Conservation (phyloP, 805 yeast genomes). For the Nakazawaea wyomingensis region DNA sequence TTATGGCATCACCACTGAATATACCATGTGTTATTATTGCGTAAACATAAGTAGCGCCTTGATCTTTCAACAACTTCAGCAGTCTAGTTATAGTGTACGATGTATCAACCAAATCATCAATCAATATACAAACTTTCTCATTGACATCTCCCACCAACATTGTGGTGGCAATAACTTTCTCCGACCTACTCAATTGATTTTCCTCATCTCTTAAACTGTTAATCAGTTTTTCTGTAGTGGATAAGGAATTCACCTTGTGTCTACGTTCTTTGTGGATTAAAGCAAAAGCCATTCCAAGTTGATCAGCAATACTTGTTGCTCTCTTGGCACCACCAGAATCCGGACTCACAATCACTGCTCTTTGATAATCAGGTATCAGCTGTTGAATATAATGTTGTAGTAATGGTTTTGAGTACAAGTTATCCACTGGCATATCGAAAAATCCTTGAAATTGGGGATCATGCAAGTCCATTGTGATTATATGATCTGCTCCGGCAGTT, state of each 20-base stretch:
- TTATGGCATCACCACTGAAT: conserved; percentile 86
- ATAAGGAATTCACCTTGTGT: conserved; percentile 32
- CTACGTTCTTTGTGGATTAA: conserved; percentile 92
- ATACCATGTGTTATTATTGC: conserved; percentile 92
- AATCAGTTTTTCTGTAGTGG: conserved; percentile 21
- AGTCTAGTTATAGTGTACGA: conserved; percentile 90
- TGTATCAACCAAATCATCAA: conserved; percentile 94
- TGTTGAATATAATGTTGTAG: conserved; percentile 79
- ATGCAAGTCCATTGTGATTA: conserved; percentile 96
- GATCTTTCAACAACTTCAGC: conserved; percentile 84
- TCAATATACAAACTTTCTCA: conserved; percentile 78
- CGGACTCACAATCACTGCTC: conserved; percentile 91
- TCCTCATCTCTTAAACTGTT: conserved; percentile 19
- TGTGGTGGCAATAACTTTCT: conserved; percentile 59
- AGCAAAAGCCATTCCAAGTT: conserved; percentile 84
- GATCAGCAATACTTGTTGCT: conserved; percentile 92
- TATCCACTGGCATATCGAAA: conserved; percentile 94
- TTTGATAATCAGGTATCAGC: conserved; percentile 70
- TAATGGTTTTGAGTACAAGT: conserved; percentile 82
- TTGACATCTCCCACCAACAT: conserved; percentile 96
- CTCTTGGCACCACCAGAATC: conserved; percentile 99
- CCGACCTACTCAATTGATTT: conserved; percentile 19
- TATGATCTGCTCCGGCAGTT: conserved; percentile 93
- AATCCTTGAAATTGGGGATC: conserved; percentile 98
- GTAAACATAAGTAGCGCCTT: conserved; percentile 83